Conservation (phyloP, 2,329 filamentous ascomycete species). For the Nothopassalora personata region DNA sequence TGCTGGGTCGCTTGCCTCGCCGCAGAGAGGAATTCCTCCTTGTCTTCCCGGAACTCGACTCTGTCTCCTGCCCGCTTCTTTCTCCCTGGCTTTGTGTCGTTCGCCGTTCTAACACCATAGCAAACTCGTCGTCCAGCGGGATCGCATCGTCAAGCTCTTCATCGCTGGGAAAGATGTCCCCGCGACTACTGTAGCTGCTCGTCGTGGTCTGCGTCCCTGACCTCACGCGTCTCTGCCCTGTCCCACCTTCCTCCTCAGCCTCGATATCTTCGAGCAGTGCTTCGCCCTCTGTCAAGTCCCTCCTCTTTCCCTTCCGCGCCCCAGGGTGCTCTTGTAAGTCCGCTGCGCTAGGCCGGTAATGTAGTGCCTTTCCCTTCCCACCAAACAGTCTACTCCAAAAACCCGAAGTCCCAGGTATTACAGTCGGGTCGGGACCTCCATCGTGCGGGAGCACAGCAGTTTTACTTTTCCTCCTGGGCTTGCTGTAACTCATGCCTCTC, state of each 20-base stretch:
- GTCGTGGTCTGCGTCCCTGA: slow-evolving; percentile 79
- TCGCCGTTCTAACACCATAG: slow-evolving; percentile 70
- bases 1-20: slow-evolving; percentile 37
- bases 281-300: slow-evolving; percentile 54
- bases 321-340: slow-evolving; percentile 84
- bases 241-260: slow-evolving; percentile 26
- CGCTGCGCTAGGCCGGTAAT: slow-evolving; percentile 86
- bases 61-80: slow-evolving; percentile 50
- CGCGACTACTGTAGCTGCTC: slow-evolving; percentile 79
- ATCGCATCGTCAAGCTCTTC: slow-evolving; percentile 75
- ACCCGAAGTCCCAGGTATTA: slow-evolving; percentile 77
- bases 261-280: slow-evolving; percentile 63
- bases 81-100: slow-evolving; percentile 34
- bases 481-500: slow-evolving; percentile 76
- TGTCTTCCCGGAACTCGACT: slow-evolving; percentile 63
- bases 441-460: slow-evolving; percentile 50
- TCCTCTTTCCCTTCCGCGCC: slow-evolving; percentile 33
- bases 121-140: slow-evolving; percentile 88
- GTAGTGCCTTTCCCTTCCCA: slow-evolving; percentile 64
- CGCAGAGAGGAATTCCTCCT: slow-evolving; percentile 17
- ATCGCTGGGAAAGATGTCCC: slow-evolving; percentile 86
- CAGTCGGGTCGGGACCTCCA: slow-evolving; percentile 63
- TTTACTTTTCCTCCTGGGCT: slow-evolving; percentile 53
- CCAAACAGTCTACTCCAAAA: slow-evolving; percentile 81
- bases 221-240: slow-evolving; percentile 52